Base-by-base conservation (phyloP, 2,329 filamentous ascomycete species). In the Pleoardoris graminearum region DNA sequence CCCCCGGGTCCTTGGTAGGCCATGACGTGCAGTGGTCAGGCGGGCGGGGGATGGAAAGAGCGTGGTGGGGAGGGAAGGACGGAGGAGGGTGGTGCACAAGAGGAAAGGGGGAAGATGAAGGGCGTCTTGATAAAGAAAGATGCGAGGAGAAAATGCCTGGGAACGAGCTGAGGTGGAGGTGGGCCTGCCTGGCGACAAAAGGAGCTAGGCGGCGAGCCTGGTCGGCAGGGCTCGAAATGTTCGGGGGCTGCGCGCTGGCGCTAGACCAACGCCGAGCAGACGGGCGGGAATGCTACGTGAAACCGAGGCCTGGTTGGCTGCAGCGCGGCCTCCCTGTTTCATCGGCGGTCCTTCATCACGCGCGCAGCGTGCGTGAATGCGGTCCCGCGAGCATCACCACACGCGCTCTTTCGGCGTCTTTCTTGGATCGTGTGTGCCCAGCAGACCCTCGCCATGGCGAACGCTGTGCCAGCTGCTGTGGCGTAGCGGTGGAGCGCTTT, bases 1-100 rank as follows among this genome's bases (percentile, higher is more conserved):
- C 63, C 55, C 60, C 64, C 56, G 54, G 63, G 60, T 65, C 60
- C 63, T 69, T 71, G 70, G 58, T 72, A 71, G 49, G 70, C 70
- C 71, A 74, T 73, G 66, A 57, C 57, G 65, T 66, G 63, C 68
- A 61, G 44, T 12, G 33, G 44, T 47, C 44, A 37, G 21, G 22
- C 33, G 33, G 33, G 37, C 66, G 61, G 54, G 57, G 59, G 55
- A 58, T 56, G 61, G 53, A 54, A 58, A 46, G 50, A 51, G 53
- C 56, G 54, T 58, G 62, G 55, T 51, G 48, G 32, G 52, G 53
- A 43, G 46, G 51, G 53, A 53, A 54, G 48, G 59, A 41, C 23
- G 47, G 35, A 33, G 51, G 46, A 43, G 50, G 56, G 44, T 39
- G 54, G 55, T 60, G 60, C 37, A 35, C 12, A 41, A 32, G 22